These are phyloP conservation scores for Saccharomyces mikatae DNA, from an alignment of 805 yeast species.

Conservation along the genomic window DNA sequence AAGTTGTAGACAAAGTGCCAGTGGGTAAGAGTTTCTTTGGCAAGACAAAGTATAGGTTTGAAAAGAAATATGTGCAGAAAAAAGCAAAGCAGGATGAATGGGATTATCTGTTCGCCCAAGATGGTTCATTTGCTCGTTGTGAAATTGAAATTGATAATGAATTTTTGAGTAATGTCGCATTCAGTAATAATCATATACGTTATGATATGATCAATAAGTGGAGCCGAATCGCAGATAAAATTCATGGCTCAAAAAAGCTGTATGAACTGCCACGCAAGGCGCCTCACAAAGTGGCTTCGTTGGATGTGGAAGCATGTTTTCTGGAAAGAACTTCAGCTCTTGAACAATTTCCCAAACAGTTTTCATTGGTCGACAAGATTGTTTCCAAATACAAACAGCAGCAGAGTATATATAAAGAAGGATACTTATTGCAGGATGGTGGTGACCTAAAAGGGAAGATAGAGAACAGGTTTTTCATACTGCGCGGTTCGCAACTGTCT, in stretches of 20 bases:
- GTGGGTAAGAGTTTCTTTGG: conserved; percentile 30
- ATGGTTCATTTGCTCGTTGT: conserved; percentile 84
- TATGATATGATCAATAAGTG: conserved; percentile 57
- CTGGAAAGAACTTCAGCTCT: conserved; percentile 52
- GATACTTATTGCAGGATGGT: conserved; percentile 79
- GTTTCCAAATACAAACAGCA: conserved; percentile 33
- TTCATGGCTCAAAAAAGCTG: conserved; percentile 1
- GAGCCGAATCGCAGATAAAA: conserved; percentile 34
- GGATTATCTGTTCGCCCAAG: conserved; percentile 60
- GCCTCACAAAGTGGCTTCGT: conserved; percentile 57
- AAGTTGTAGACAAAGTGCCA: conserved; percentile 51
- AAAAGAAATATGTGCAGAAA: conserved; percentile 42
- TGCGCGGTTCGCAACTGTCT: conserved; percentile 61
- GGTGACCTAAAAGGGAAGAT: conserved; percentile 69
- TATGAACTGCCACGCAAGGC: conserved; percentile 25
- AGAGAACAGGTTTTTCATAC: conserved; percentile 65
- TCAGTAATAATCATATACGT: conserved; percentile 4
- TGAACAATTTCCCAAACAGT: conserved; percentile 66
- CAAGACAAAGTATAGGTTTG: conserved; percentile 31
- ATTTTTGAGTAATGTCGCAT: conserved; percentile 12
- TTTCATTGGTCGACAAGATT: conserved; percentile 43
- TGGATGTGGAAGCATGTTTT: conserved; percentile 61
- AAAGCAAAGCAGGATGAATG: conserved; percentile 47
- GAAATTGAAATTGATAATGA: conserved; percentile 38
- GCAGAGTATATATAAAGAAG: conserved; percentile 40